Evolutionary conservation across 164 flowering plant genomes (phyloP).

Genomic region (Annona squamosa): DNA sequence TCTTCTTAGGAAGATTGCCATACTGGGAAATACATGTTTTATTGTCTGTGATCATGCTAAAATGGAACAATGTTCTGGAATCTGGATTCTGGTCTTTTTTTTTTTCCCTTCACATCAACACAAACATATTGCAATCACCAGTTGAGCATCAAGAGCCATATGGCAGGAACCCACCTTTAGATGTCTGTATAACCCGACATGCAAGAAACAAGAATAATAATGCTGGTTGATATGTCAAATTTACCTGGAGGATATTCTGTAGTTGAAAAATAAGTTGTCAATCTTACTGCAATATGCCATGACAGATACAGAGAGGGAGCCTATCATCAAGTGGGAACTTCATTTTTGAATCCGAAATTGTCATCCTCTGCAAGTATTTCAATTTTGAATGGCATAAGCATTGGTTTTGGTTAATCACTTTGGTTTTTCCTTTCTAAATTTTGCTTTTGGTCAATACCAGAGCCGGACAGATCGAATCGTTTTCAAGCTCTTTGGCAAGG

Average conservation of each 20-base stretch:
- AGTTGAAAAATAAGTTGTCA: no score
- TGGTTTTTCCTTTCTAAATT: constrained; percentile 1
- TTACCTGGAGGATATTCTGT: no score
- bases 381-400: background rate
- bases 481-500: constrained; percentile 81
- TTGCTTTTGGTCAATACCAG: constrained; percentile 25
- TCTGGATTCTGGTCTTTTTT: background rate
- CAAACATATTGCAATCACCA: background rate
- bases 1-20: background rate
- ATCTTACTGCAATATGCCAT: no score
- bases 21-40: background rate
- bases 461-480: constrained; percentile 78
- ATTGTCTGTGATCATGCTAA: background rate
- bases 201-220: no score
- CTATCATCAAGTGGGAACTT: background rate
- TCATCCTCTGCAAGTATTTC: background rate
- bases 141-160: background rate
- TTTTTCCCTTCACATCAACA: background rate
- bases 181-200: no score
- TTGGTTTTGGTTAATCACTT: background rate
- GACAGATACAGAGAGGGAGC: background rate
- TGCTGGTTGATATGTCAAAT: no score
- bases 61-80: background rate
- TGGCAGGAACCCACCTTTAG: no score
- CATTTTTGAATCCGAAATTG: background rate